Evolutionary conservation across 2,329 filamentous ascomycete species (phyloP).

Genomic region (Aureobasidium sp.): DNA sequence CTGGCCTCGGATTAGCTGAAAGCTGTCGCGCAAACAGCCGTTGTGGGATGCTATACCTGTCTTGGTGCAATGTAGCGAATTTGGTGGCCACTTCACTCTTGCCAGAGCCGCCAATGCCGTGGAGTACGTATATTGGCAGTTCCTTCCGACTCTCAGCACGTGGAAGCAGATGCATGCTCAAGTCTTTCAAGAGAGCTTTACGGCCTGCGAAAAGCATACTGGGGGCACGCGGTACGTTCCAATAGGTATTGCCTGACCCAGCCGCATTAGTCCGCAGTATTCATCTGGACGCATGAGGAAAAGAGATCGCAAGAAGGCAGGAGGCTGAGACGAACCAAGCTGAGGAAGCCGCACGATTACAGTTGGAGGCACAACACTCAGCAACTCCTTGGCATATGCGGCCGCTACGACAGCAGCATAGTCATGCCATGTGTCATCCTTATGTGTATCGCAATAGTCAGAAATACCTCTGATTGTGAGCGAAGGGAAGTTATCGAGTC

Average conservation of each 20-base stretch:
- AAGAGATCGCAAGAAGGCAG: no score
- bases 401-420: slow-evolving; percentile 27
- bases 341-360: not conserved
- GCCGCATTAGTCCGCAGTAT: no score
- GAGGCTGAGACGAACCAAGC: no score
- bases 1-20: not conserved
- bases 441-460: slow-evolving; percentile 24
- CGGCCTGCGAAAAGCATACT: not conserved
- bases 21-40: no score
- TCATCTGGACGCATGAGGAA: no score
- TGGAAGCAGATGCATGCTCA: not conserved
- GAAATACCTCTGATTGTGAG: slow-evolving; percentile 22
- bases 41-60: no score
- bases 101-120: slow-evolving; percentile 27
- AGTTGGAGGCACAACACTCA: not conserved
- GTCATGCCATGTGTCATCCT: slow-evolving; percentile 26
- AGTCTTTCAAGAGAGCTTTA: not conserved
- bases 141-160: not conserved
- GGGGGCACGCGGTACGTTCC: not conserved
- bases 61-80: slow-evolving; percentile 22
- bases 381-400: slow-evolving; percentile 20
- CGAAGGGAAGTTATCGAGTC: slow-evolving; percentile 18
- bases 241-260: not conserved
- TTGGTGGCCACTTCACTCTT: slow-evolving; percentile 31
- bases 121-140: slow-evolving; percentile 22